Percentiles rank a stretch among this genome's conserved stretches.
Evolutionary conservation across 805 yeast species (phyloP).

Genomic region (Yarrowia sp.): DNA sequence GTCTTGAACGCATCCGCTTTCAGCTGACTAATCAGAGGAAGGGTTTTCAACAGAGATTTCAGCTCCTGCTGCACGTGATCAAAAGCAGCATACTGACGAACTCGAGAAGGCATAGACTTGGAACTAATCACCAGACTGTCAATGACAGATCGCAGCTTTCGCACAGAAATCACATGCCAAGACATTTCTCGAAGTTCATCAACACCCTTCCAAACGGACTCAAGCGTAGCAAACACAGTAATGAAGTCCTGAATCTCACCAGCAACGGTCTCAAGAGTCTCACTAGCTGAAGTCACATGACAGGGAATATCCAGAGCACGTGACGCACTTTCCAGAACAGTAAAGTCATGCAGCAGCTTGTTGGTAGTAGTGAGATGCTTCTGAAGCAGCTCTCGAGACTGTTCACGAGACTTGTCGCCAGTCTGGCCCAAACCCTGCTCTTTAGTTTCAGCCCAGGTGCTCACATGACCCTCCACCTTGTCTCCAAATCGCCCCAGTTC

Average conservation of each 20-base stretch:
- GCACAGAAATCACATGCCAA: slow-evolving; percentile 53
- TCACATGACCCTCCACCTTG: slow-evolving; percentile 37
- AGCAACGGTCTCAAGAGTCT: slow-evolving; percentile 15
- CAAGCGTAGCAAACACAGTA: slow-evolving; percentile 63
- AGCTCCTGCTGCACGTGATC: slow-evolving; percentile 52
- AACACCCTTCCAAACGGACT: slow-evolving; percentile 49
- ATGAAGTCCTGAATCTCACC: slow-evolving; percentile 57
- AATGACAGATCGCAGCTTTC: slow-evolving; percentile 47
- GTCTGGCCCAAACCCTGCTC: slow-evolving; percentile 12
- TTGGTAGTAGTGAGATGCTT: slow-evolving; percentile 46
- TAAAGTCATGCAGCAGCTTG: slow-evolving; percentile 5
- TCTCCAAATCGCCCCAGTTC: slow-evolving; percentile 44
- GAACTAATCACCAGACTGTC: slow-evolving; percentile 51
- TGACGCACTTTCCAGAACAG: not conserved
- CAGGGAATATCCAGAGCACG: slow-evolving; percentile 7
- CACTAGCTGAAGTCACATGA: slow-evolving; percentile 39
- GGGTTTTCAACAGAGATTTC: slow-evolving; percentile 43
- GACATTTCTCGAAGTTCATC: slow-evolving; percentile 43
- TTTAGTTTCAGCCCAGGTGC: slow-evolving; percentile 47
- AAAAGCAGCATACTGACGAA: slow-evolving; percentile 69
- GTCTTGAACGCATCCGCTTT: slow-evolving; percentile 56
- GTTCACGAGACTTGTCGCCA: slow-evolving; percentile 49
- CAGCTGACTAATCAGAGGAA: slow-evolving; percentile 46
- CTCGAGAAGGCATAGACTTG: slow-evolving; percentile 53
- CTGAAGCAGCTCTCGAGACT: slow-evolving; percentile 41